A percentile compares a stretch with the other conserved stretches of the same genome.
These are phyloP conservation scores for Urochloa ruziziensis DNA, from an alignment of 176 grass and related monocot genomes.

Conservation along the genomic window DNA sequence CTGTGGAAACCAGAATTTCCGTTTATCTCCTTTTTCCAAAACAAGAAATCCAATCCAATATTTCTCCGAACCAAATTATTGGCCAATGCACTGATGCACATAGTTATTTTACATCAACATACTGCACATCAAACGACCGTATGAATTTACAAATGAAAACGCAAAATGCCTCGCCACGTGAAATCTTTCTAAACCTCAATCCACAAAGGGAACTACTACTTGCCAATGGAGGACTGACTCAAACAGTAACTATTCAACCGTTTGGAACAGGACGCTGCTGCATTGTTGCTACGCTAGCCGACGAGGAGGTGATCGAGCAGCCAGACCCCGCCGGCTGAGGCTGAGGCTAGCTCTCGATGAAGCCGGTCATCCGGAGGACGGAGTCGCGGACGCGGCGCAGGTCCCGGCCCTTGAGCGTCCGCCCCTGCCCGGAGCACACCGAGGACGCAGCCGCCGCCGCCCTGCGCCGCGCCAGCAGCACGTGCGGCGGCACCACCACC, in stretches of 20 bases:
- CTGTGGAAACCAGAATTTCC: neutral
- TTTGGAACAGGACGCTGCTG: neutral
- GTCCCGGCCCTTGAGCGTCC: conserved; percentile 78
- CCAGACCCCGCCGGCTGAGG: too few species aligned
- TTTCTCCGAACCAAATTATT: neutral
- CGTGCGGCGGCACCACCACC: conserved; percentile 63
- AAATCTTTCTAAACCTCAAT: neutral
- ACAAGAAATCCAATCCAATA: too few species aligned
- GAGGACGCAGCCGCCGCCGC: conserved; percentile 16
- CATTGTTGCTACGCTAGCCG: neutral
- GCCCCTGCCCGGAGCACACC: conserved; percentile 57
- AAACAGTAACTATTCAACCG: neutral
- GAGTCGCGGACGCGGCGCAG: conserved; percentile 54
- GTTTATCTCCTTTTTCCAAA: neutral
- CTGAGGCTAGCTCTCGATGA: conserved; percentile 47
- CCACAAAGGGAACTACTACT: neutral
- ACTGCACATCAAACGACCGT: neutral
- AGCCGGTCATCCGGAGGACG: conserved; percentile 79
- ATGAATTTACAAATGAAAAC: conserved; percentile 19
- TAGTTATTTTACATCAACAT: neutral
- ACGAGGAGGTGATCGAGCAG: too few species aligned
- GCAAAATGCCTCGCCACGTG: neutral
- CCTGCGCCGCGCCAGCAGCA: conserved; percentile 51
- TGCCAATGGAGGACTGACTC: neutral
- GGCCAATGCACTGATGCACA: neutral